Evolutionary conservation across 106 monocot species (phyloP), one percentile per base, ranked within the genome.

Genomic region (Allium cepa): DNA sequence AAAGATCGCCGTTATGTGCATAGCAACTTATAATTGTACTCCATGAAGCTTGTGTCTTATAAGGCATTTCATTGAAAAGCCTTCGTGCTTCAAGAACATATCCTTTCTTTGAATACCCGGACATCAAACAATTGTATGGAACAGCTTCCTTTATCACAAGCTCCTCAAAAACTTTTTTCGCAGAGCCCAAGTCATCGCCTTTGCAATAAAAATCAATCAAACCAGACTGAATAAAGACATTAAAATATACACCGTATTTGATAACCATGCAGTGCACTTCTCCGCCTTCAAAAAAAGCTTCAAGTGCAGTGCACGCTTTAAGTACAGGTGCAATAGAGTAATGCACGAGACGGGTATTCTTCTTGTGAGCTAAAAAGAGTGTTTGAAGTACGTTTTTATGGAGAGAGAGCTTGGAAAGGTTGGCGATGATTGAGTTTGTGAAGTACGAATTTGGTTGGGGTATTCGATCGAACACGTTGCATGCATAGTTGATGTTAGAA

Each of bases 21-120:
- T 96, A 96, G 74, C 91, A 84, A 14, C 88, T 74, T 59, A 96
- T 96, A 60, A 96, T 91, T 17, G 95, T 71, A 63, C 88, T 96
- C 95, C 95, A 96, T 7, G 95, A 88, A 8, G 86, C 76, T 49
- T 79, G 69, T 1, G 88, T 88, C 66, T 81, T 91, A 57, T 57
- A 60, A 0, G 76, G 50, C 95, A 96, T 96, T 50, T 70, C 52
- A 53, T 96, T 83, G 46, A 96, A 96, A 10, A 91, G 66, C 7
- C 64, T 66, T 9, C 88, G 79, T 4, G 95, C 95, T 9, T 70
- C 77, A 3, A 47, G 5, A 56, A 80, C 79, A 59, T 88, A 61
- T 27, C 91, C 88, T 1, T 75, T 72, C 53, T 82, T 91, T 2
- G 91, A 96, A 57, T 82, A 91, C 17, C 87, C 91, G 36, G 85